Base-by-base conservation (phyloP, 305 asterid species). In the Fraxinus albicans region DNA sequence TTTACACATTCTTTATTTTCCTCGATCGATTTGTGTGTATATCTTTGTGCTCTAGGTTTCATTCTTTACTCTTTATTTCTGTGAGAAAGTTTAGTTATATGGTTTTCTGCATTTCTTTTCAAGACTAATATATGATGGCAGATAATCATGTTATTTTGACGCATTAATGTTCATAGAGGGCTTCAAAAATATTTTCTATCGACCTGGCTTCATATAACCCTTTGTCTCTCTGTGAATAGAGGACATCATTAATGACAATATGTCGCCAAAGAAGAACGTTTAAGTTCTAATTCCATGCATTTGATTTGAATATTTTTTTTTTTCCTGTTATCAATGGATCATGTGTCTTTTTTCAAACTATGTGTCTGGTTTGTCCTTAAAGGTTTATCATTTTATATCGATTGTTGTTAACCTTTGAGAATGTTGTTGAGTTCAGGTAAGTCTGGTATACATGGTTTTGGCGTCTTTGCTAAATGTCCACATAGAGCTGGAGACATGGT, bases 401-500 rank as follows among this genome's bases (percentile, higher is more conserved):
- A 38, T 77, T 42, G 9, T 70, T 23, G 7, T 72, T 78, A 70
- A 81, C 87, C 79, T 75, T 65, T 78, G 80, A 58, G 69, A 58
- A 58, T 58, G 69, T 84, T 85, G 21, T 80, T 86, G 83, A 83
- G 70, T 84, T 35, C 89, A 96, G 99, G 98, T 86, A 96, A 96
- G 89, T 96, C 99, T 33, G 90, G 97, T 76, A 93, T 96, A 89
- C 99, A 96, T 90, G 99, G 98, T 85, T 96, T 86, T 87, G 99
- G 99, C 75, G 91, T 96, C 90, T 93, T 96, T 84, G 85, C 99
- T 53, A 93, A 90, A 88, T 89, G 90, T 83, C 95, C 96, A 19
- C 97, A 92, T 80, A 91, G 88, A 87, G 99, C 99, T 0, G 99
- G 99, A 84, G 99, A 96, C 91, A 95, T 95, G 99, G 99, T 96